A percentile compares a stretch with the other conserved stretches of the same genome.
phyloP scores from a whole-genome alignment of 108 stramenopile species.

The Parietichytrium sp. region DNA sequence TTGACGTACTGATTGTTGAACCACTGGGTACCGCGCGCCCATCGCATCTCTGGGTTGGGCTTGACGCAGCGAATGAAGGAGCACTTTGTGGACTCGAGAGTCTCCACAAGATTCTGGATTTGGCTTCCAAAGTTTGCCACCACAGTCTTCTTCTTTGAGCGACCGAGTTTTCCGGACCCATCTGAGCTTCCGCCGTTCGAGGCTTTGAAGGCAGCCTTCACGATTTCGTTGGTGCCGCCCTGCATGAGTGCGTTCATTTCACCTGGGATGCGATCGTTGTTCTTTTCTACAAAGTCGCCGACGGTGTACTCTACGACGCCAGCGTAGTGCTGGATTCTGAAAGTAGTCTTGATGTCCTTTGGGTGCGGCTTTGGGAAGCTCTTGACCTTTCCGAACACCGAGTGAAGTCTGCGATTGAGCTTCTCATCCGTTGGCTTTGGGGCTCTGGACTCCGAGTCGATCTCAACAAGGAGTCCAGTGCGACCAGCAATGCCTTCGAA shows the following conservation, averaged over 20 bases:
- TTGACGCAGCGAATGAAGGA: constrained; percentile 38
- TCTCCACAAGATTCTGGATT: neutral
- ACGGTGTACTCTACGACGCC: constrained; percentile 46
- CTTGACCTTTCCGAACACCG: neutral
- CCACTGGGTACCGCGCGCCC: constrained; percentile 5
- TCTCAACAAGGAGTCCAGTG: constrained; percentile 67
- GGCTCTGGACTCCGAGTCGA: constrained; percentile 15
- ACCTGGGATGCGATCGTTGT: constrained; percentile 40
- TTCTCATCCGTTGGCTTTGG: neutral
- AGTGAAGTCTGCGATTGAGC: constrained; percentile 14
- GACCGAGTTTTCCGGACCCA: neutral
- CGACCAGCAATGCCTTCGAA: constrained; percentile 63
- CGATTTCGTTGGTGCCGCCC: neutral
- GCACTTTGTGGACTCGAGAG: neutral
- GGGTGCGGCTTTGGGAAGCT: constrained; percentile 26
- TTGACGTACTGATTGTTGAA: constrained; percentile 34
- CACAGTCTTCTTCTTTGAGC: constrained; percentile 24
- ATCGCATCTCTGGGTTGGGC: constrained; percentile 31
- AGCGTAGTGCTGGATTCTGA: constrained; percentile 48
- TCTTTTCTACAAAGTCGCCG: constrained; percentile 44
- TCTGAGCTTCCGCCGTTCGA: too few relatives aligned
- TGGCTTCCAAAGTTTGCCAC: constrained; percentile 34
- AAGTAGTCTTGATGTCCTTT: constrained; percentile 39
- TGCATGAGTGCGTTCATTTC: constrained; percentile 40
- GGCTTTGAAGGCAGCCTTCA: neutral